Base-by-base conservation (phyloP, 345 rosid species). In the Brassica juncea region DNA sequence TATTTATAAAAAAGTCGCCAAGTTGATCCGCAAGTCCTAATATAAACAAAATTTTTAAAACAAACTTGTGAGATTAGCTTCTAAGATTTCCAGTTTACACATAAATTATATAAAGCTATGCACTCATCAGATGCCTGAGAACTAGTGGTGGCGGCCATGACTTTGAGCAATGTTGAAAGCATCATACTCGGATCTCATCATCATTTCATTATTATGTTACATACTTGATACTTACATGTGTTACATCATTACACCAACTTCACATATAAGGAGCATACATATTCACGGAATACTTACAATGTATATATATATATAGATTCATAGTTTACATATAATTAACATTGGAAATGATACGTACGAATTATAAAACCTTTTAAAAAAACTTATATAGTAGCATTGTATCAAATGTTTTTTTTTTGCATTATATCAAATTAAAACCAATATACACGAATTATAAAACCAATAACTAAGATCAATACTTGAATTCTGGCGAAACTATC, bases 121-220 rank as follows among this genome's bases (percentile, higher is more conserved):
- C 15, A 77, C 39, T 30, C 10, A 39, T 5, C 8, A 49, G 55
- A 23, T 77, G 60, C 72, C 71, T 64, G 8, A 78, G 39, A 71
- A 28, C 9, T 60, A 54, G 66, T 82, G 49, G 16, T 60, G 73
- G 68, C 67, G 68, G 63, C 19, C 19, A 19, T 19, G 19, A 19
- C 19, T 19, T 19, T 19, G 19, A 19, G 19, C 19, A 19, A 19
- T 77, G 82, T 78, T 66, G 69, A 62, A 79, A 86, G 92, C 84
- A 75, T 75, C 82, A 84, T 66, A 19, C 65, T n/a, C 58, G 63
- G 19, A 19, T 19, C 19, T 19, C 19, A 19, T 19, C 72, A 71
- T 54, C 34, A 19, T 65, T 54, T 57, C 65, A 54, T 49, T 78
- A 42, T 42, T 66, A 66, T 79, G 68, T 31, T 31, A 63, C 44